A percentile compares a stretch with the other conserved stretches of the same genome.
Conservation (phyloP, 768 basidiomycete genomes). For the Cystobasidium tubakii region DNA sequence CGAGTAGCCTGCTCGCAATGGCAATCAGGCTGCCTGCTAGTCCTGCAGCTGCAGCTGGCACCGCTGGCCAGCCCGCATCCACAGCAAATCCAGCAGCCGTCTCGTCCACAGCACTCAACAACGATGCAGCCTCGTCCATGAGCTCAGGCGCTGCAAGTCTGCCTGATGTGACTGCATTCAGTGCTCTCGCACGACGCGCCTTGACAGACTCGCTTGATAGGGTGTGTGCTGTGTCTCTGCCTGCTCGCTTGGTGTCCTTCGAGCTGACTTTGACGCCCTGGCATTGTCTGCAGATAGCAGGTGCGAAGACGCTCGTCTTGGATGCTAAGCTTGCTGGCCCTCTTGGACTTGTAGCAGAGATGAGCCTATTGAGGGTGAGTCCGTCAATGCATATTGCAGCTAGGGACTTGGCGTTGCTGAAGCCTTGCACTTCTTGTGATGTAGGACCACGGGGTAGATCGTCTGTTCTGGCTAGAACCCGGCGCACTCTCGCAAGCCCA, state of each 20-base stretch:
- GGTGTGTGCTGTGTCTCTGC: background rate
- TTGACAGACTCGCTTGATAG: slow-evolving; percentile 29
- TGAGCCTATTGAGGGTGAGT: slow-evolving; percentile 77
- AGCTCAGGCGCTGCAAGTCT: slow-evolving; percentile 8
- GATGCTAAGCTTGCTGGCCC: slow-evolving; percentile 83
- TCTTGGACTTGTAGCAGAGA: slow-evolving; percentile 88
- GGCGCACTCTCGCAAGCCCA: slow-evolving; percentile 77
- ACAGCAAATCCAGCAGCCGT: background rate
- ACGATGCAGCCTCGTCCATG: slow-evolving; percentile 12
- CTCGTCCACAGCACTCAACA: background rate
- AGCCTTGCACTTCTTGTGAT: background rate
- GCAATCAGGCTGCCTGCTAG: slow-evolving; percentile 10
- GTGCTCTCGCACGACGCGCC: slow-evolving; percentile 4
- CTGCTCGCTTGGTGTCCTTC: background rate
- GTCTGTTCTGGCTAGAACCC: slow-evolving; percentile 98
- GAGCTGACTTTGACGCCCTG: background rate
- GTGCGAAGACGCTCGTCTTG: slow-evolving; percentile 88
- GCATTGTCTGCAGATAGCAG: slow-evolving; percentile 37
- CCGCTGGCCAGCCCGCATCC: background rate
- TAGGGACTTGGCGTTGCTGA: too few relatives aligned
- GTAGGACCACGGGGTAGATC: slow-evolving; percentile 96
- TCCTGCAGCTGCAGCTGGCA: background rate
- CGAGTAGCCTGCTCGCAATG: background rate
- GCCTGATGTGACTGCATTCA: slow-evolving; percentile 33
- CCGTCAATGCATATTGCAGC: background rate